Percentiles rank a stretch among this genome's conserved stretches.
These are phyloP conservation scores for Adansonia digitata DNA, from an alignment of 345 rosid species.

Conservation along the genomic window DNA sequence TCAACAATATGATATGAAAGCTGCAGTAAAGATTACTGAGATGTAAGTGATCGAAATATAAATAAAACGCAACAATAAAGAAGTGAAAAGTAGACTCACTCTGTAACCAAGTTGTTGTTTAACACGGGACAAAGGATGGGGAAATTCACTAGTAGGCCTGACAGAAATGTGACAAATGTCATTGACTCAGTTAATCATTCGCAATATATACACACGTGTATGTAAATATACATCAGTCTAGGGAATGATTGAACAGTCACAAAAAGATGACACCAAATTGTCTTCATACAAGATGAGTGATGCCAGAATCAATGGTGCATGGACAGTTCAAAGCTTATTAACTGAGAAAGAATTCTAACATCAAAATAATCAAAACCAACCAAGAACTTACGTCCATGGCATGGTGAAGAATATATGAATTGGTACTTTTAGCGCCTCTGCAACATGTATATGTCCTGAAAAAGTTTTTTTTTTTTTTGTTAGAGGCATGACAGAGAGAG, in stretches of 20 bases:
- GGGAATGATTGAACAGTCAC: background rate
- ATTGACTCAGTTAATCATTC: background rate
- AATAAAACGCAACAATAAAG: background rate
- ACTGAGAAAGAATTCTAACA: background rate
- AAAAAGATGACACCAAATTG: slow-evolving; percentile 12
- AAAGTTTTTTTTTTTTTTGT: background rate
- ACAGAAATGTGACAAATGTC: background rate
- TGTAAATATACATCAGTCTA: background rate
- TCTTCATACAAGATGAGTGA: background rate
- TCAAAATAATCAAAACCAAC: slow-evolving; percentile 21
- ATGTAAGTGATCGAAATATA: background rate
- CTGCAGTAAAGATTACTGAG: slow-evolving; percentile 33
- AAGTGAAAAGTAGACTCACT: slow-evolving; percentile 37
- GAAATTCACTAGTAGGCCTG: slow-evolving; percentile 97
- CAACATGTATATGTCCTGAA: slow-evolving; percentile 91
- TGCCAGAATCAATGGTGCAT: background rate
- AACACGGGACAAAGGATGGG: slow-evolving; percentile 97
- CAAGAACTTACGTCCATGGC: slow-evolving; percentile 99
- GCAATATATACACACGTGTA: background rate
- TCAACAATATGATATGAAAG: slow-evolving; percentile 94
- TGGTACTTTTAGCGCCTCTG: slow-evolving; percentile 82
- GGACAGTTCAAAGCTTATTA: background rate
- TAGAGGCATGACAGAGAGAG: background rate
- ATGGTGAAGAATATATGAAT: slow-evolving; percentile 96
- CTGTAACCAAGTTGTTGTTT: slow-evolving; percentile 95